These are phyloP conservation scores for Pyricularia sp. DNA, from an alignment of 2,329 filamentous ascomycete genomes.

Conservation along the genomic window DNA sequence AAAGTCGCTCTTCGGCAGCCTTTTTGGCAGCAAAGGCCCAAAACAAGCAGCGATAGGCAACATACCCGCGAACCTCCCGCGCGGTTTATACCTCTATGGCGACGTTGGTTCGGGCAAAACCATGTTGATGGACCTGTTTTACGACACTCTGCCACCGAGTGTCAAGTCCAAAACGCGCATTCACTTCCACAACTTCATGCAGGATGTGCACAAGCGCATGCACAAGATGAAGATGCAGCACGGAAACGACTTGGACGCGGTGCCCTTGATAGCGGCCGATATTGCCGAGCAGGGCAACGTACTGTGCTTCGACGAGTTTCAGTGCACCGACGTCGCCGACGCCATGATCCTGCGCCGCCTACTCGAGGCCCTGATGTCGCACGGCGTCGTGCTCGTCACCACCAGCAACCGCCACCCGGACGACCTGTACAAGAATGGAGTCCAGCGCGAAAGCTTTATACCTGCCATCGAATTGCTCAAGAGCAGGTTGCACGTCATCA, in stretches of 20 bases:
- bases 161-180: slow-evolving; percentile 80
- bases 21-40: slow-evolving; percentile 34
- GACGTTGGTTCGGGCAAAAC: slow-evolving; percentile 97
- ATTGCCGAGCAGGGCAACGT: slow-evolving; percentile 78
- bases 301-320: slow-evolving; percentile 96
- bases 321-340: slow-evolving; percentile 95
- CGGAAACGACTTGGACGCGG: slow-evolving; percentile 77
- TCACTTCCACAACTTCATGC: slow-evolving; percentile 99
- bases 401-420: slow-evolving; percentile 95
- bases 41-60: slow-evolving; percentile 9
- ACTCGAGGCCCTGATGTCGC: slow-evolving; percentile 82
- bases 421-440: slow-evolving; percentile 95
- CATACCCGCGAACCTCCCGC: slow-evolving; percentile 64
- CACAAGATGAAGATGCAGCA: slow-evolving; percentile 83
- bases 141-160: slow-evolving; percentile 72
- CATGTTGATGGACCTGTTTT: slow-evolving; percentile 98
- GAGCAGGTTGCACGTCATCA: slow-evolving; percentile 71
- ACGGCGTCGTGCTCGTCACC: slow-evolving; percentile 91
- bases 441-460: slow-evolving; percentile 89
- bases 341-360: slow-evolving; percentile 91
- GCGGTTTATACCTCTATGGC: slow-evolving; percentile 87
- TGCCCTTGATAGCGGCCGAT: slow-evolving; percentile 88
- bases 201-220: slow-evolving; percentile 82
- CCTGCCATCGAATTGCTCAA: slow-evolving; percentile 92
- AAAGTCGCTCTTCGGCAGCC: slow-evolving; percentile 44